Percentiles rank a stretch among this genome's conserved stretches.
phyloP scores from a whole-genome alignment of 2,329 filamentous ascomycete species.

The Venturia carpophila region DNA sequence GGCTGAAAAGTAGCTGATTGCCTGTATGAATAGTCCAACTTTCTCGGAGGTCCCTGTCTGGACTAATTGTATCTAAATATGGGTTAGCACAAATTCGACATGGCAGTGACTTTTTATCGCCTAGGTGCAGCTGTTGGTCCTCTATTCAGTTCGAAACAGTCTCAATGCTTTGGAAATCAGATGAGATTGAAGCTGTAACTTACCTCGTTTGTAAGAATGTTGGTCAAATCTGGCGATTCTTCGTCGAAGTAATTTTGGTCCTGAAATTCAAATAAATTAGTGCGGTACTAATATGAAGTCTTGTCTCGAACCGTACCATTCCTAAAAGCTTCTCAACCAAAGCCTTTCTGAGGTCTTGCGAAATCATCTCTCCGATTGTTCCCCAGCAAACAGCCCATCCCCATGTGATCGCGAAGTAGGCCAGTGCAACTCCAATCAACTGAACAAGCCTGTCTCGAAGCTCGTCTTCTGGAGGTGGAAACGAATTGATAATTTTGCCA shows the following conservation, averaged over 20 bases:
- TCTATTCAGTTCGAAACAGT: not conserved
- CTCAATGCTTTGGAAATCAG: not conserved
- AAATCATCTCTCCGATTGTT: conserved; percentile 54
- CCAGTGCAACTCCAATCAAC: conserved; percentile 29
- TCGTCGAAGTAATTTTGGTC: conserved; percentile 52
- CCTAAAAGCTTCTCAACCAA: conserved; percentile 52
- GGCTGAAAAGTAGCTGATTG: conserved; percentile 57
- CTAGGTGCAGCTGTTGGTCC: not conserved
- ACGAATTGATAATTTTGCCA: conserved; percentile 53
- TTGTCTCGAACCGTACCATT: conserved; percentile 45
- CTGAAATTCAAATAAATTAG: not conserved
- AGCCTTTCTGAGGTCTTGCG: conserved; percentile 52
- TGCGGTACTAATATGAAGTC: not conserved
- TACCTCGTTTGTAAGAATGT: conserved; percentile 53
- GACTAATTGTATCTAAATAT: conserved; percentile 27
- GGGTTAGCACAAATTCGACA: not conserved
- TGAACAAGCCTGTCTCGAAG: conserved; percentile 19
- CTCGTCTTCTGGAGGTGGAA: conserved; percentile 49
- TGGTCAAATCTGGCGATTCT: conserved; percentile 56
- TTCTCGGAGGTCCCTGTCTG: conserved; percentile 64
- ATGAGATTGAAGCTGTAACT: not conserved
- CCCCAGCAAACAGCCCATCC: conserved; percentile 56
- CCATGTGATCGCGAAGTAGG: conserved; percentile 57
- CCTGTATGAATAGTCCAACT: conserved; percentile 57
- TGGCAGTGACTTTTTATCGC: not conserved